Percentiles rank a stretch among this genome's conserved stretches.
Evolutionary conservation across 305 asterid species (phyloP).

Genomic region (Rubia peregrina): DNA sequence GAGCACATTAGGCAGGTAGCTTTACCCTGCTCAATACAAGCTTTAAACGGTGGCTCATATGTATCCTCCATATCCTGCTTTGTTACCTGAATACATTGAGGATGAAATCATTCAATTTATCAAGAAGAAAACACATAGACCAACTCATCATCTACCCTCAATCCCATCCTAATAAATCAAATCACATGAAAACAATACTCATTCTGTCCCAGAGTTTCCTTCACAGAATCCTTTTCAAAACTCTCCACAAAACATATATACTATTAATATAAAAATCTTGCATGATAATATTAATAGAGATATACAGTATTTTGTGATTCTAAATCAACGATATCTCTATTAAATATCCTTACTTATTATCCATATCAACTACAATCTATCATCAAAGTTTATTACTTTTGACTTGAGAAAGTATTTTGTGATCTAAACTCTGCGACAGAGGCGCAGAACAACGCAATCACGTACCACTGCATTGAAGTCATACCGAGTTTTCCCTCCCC

Average conservation of each 20-base stretch:
- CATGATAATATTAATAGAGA: not conserved
- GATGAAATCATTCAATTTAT: conserved; percentile 16
- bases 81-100: conserved; percentile 43
- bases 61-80: conserved; percentile 90
- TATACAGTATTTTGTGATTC: too few species aligned
- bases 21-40: conserved; percentile 68
- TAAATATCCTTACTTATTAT: too few species aligned
- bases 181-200: not conserved
- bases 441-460: not conserved
- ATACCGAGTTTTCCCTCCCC: conserved; percentile 62
- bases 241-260: too few species aligned
- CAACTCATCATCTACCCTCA: not conserved
- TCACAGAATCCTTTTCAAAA: not conserved
- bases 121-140: not conserved
- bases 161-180: not conserved
- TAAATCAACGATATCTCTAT: too few species aligned
- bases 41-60: conserved; percentile 68
- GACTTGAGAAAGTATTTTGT: too few species aligned
- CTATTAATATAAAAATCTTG: too few species aligned
- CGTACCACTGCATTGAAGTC: conserved; percentile 78
- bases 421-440: too few species aligned
- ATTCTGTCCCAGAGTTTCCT: not conserved
- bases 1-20: conserved; percentile 98
- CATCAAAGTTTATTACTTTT: not conserved
- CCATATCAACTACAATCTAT: not conserved